Conservation (phyloP, 371 early-diverging fungal species). For the Zychaea mexicana region DNA sequence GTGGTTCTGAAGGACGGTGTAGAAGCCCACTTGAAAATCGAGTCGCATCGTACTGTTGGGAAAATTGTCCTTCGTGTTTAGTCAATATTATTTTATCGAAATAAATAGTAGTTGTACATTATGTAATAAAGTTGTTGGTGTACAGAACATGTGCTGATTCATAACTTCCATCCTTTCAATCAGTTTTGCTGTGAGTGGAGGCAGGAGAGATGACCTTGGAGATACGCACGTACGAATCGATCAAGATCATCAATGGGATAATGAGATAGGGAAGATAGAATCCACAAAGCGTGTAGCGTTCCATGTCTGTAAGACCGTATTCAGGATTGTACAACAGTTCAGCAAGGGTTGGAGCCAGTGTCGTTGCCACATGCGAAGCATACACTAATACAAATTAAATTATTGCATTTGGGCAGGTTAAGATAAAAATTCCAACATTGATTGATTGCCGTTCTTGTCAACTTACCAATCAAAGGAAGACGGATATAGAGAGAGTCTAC, state of each 20-base stretch:
- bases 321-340: slow-evolving; percentile 47
- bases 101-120: neutral
- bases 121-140: neutral
- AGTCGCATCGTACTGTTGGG: slow-evolving; percentile 46
- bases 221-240: slow-evolving; percentile 43
- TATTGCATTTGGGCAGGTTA: neutral
- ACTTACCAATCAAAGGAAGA: slow-evolving; percentile 45
- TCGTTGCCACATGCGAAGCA: slow-evolving; percentile 66
- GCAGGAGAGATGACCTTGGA: slow-evolving; percentile 1
- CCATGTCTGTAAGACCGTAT: slow-evolving; percentile 25
- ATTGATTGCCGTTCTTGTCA: neutral
- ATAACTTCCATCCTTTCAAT: neutral
- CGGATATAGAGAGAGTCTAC: slow-evolving; percentile 36
- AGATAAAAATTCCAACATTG: too few relatives aligned
- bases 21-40: slow-evolving; percentile 42
- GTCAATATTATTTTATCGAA: too few relatives aligned
- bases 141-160: too few relatives aligned
- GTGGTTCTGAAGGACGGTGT: slow-evolving; percentile 35
- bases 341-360: slow-evolving; percentile 53
- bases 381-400: slow-evolving; percentile 34
- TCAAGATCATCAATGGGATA: slow-evolving; percentile 53
- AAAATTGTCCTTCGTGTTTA: slow-evolving; percentile 49
- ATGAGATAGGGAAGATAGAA: slow-evolving; percentile 64
- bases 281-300: slow-evolving; percentile 40
- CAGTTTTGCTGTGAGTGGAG: slow-evolving; percentile 2